Conservation (phyloP, 345 rosid genomes). For the Trapa bicornis region DNA sequence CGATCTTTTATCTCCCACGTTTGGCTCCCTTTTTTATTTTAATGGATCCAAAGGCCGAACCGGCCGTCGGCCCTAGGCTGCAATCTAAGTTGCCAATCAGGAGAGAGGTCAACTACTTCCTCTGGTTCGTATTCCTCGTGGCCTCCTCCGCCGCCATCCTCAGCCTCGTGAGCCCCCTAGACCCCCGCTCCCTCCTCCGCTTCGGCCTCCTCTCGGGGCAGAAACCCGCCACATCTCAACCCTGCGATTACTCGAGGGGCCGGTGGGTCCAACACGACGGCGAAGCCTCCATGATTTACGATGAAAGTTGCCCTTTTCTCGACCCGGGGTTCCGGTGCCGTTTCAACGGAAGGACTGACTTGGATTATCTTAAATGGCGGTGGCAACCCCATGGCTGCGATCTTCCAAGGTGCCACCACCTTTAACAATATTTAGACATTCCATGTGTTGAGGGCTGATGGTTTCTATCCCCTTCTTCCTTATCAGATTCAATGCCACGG, state of each 20-base stretch:
- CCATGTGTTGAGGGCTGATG: not conserved
- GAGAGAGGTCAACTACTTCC: slow-evolving; percentile 3
- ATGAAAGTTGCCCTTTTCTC: slow-evolving; percentile 65
- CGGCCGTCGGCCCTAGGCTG: not conserved
- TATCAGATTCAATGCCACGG: slow-evolving; percentile 62
- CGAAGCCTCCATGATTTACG: slow-evolving; percentile 18
- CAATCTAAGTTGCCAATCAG: not conserved
- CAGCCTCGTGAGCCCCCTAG: slow-evolving; percentile 13
- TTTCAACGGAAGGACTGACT: slow-evolving; percentile 48
- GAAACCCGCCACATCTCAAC: not conserved
- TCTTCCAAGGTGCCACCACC: slow-evolving; percentile 48
- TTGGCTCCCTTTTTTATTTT: not conserved
- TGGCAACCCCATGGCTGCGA: slow-evolving; percentile 79
- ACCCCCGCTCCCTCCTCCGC: slow-evolving; percentile 10
- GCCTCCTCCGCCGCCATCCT: slow-evolving; percentile 26
- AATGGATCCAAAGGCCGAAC: not conserved
- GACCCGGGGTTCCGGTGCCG: slow-evolving; percentile 73
- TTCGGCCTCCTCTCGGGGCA: slow-evolving; percentile 13
- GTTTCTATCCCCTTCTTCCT: not conserved
- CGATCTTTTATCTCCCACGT: not conserved
- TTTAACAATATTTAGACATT: not conserved
- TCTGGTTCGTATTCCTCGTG: slow-evolving; percentile 14
- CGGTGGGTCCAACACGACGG: slow-evolving; percentile 48
- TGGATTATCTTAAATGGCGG: slow-evolving; percentile 59
- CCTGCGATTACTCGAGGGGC: slow-evolving; percentile 56